Evolutionary conservation across 2,329 filamentous ascomycete genomes (phyloP).

Genomic region (Tolypocladium paradoxum): DNA sequence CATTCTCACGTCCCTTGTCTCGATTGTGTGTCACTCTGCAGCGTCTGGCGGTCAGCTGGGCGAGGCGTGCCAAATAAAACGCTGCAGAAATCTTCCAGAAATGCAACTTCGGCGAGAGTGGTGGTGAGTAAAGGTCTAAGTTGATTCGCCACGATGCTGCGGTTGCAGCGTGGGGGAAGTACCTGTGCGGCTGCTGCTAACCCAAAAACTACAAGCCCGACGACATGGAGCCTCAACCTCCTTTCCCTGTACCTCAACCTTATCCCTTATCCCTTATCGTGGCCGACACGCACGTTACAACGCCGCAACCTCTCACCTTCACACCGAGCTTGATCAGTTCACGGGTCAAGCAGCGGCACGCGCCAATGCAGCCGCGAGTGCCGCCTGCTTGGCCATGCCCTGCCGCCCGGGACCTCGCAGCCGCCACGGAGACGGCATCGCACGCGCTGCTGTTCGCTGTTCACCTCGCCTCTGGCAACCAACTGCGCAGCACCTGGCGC

Average conservation of each 20-base stretch:
- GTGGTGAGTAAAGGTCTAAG: conserved; percentile 1
- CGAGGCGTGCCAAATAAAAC: neutral
- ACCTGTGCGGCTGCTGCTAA: neutral
- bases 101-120: neutral
- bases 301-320: neutral
- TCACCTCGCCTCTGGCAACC: neutral
- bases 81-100: neutral
- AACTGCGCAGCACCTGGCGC: neutral
- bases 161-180: neutral
- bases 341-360: no score
- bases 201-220: neutral
- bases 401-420: neutral
- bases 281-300: neutral
- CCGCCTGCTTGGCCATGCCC: neutral
- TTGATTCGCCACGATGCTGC: neutral
- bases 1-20: neutral
- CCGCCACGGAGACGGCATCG: neutral
- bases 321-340: neutral
- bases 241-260: no score
- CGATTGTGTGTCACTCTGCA: neutral
- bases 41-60: neutral
- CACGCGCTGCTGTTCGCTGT: neutral
- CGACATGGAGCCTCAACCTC: no score
- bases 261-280: no score
- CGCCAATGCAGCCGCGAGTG: neutral